Evolutionary conservation across 129 eudicot genomes (phyloP), one percentile per base, ranked within the genome.

Genomic region (Flaveria bidentis): DNA sequence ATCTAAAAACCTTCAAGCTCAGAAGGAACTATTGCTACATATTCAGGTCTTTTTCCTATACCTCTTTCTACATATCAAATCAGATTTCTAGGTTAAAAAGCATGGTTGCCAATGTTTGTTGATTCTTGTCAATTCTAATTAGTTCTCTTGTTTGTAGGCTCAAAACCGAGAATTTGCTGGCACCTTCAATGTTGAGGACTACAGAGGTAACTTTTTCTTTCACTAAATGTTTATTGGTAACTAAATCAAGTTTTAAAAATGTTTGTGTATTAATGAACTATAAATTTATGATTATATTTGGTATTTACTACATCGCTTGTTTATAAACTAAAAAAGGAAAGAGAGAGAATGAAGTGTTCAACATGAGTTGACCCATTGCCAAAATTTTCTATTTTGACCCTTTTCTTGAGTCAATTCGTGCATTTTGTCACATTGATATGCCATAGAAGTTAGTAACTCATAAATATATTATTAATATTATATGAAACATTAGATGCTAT

Each of bases 141-240:
- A 46, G 41, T 82, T 74, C 7, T 81, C 11, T 82, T 70, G 75
- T 50, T 76, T 82, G 13, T 87, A 93, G 98, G 99, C 89, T 68
- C 96, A 91, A 85, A 89, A 89, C 76, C 84, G 84, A 67, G 87
- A 89, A 55, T 95, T 95, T 72, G 88, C 96, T 78, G 82, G 88
- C 73, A 71, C 89, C 75, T 95, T 91, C 61, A 95, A 87, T 74
- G 87, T 95, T n/a, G 97, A 95, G 80, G 99, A 95, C 76, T 95
- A 85, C 82, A 91, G 76, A 83, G 97, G 99, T 95, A 82, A 14
- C 23, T 25, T 16, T 25, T 44, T 51, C 16, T 80, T 18, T 56
- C 8, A 25, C 25, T 25, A 55, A 68, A 11, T 55, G 25, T 53
- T 39, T 77, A 16, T 8, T 61, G 28, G 36, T 30, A 30, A 30